Evolutionary conservation across 208 protist species (phyloP).

Genomic region (Endotrypanum monterogeii): DNA sequence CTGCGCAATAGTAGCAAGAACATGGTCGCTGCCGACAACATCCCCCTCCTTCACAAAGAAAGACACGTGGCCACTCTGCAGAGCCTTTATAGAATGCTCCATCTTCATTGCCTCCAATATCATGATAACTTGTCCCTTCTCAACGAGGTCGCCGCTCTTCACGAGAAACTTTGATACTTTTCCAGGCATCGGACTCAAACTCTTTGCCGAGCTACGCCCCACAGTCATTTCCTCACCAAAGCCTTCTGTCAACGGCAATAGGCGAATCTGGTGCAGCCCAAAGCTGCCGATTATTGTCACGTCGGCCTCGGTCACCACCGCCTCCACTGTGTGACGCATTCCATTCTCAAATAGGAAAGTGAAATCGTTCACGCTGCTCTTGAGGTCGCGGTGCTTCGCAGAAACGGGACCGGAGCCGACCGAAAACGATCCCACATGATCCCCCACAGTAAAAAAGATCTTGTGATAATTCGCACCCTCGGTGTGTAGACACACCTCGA

Average conservation of each 20-base stretch:
- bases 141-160: conserved; percentile 76
- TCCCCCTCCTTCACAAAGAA: conserved; percentile 53
- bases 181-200: conserved; percentile 93
- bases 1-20: conserved; percentile 30
- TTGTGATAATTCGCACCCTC: conserved; percentile 28
- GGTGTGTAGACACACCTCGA: conserved; percentile 36
- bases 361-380: conserved; percentile 26
- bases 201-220: conserved; percentile 89
- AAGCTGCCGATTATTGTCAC: conserved; percentile 31
- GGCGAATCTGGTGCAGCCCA: conserved; percentile 25
- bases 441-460: conserved; percentile 22
- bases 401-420: conserved; percentile 21
- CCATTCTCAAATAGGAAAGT: conserved; percentile 40
- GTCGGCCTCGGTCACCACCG: conserved; percentile 34
- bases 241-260: conserved; percentile 29
- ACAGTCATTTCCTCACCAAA: conserved; percentile 80
- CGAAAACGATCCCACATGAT: conserved; percentile 24
- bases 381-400: conserved; percentile 23
- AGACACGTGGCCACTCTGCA: conserved; percentile 46
- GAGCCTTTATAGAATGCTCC: conserved; percentile 84
- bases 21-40: conserved; percentile 35
- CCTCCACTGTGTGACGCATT: conserved; percentile 22
- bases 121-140: conserved; percentile 83
- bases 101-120: conserved; percentile 98
- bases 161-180: conserved; percentile 88